phyloP scores from a whole-genome alignment of 805 yeast species.

The Maudiozyma bulderi region DNA sequence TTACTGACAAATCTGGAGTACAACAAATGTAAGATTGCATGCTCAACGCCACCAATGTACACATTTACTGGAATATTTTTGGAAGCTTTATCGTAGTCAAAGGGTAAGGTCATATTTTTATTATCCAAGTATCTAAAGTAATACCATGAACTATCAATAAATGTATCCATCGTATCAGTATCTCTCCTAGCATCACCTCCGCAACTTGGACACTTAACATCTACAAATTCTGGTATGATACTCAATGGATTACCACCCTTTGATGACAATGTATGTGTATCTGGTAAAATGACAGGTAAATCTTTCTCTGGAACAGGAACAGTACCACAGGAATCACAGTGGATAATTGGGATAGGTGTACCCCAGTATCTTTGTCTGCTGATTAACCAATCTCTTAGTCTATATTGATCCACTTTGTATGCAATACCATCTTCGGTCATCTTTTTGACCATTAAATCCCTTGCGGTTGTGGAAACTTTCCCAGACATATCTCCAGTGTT shows the following conservation, averaged over 20 bases:
- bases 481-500: constrained; percentile 46
- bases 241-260: constrained; percentile 61
- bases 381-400: constrained; percentile 87
- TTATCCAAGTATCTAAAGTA: constrained; percentile 78
- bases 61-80: constrained; percentile 72
- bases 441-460: constrained; percentile 33
- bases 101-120: constrained; percentile 46
- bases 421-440: constrained; percentile 40
- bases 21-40: constrained; percentile 84
- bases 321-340: constrained; percentile 76
- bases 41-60: constrained; percentile 93
- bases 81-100: constrained; percentile 41
- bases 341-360: constrained; percentile 92
- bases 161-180: constrained; percentile 97
- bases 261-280: constrained; percentile 38
- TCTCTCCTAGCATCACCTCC: constrained; percentile 67
- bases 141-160: constrained; percentile 97
- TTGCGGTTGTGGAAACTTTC: constrained; percentile 41
- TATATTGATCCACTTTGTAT: constrained; percentile 39
- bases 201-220: constrained; percentile 77
- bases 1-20: constrained; percentile 82
- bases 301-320: constrained; percentile 88
- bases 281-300: constrained; percentile 75
- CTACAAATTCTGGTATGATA: constrained; percentile 54
- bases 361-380: constrained; percentile 98